Conservation (phyloP, 805 yeast species). For the Candida ovalis region DNA sequence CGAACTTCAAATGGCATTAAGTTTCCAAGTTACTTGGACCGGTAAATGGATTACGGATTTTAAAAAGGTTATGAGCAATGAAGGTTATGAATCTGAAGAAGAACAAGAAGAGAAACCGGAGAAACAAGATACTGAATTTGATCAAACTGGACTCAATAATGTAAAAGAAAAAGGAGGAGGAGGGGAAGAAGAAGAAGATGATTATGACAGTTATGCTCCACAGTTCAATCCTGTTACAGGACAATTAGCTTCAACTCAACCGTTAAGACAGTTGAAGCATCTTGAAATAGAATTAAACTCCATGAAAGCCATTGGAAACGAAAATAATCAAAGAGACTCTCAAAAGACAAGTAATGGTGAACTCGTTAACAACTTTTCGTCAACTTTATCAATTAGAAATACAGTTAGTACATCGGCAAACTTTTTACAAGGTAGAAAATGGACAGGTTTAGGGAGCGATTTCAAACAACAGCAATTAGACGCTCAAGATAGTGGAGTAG, state of each 20-base stretch:
- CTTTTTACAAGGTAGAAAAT: constrained; percentile 61
- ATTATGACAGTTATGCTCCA: constrained; percentile 59
- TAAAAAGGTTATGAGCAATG: constrained; percentile 42
- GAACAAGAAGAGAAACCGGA: constrained; percentile 15
- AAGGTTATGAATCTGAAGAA: constrained; percentile 32
- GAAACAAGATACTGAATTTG: too few relatives aligned
- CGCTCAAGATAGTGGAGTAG: constrained; percentile 37
- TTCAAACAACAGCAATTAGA: constrained; percentile 32
- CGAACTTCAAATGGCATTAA: constrained; percentile 78
- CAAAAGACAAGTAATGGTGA: constrained; percentile 23
- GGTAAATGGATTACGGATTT: constrained; percentile 92
- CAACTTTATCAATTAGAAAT: constrained; percentile 60
- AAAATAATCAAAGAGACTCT: constrained; percentile 15
- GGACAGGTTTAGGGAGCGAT: constrained; percentile 94
- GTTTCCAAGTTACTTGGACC: constrained; percentile 78
- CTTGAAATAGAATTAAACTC: constrained; percentile 51
- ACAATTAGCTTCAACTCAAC: constrained; percentile 62
- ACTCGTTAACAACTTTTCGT: constrained; percentile 54
- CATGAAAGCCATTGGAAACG: constrained; percentile 16
- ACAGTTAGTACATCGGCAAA: constrained; percentile 89
- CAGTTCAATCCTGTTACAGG: constrained; percentile 90
- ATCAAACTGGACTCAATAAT: too few relatives aligned
- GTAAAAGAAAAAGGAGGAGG: too few relatives aligned
- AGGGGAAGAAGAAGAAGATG: constrained; percentile 23
- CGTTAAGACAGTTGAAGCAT: constrained; percentile 65